These are phyloP conservation scores for Oxytropis ochrocephala DNA, from an alignment of 306 rosid species.

Conservation along the genomic window DNA sequence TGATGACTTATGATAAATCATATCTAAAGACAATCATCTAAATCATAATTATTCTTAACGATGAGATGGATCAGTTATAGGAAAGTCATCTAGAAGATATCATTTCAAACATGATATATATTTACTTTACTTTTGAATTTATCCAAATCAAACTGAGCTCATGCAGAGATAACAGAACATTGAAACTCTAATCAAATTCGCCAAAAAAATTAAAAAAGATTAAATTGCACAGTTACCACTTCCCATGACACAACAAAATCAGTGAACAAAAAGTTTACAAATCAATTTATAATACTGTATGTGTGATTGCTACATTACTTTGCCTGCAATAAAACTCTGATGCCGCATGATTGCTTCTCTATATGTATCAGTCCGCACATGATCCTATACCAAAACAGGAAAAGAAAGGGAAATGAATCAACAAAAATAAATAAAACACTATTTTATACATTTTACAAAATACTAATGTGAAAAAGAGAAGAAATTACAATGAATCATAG, in stretches of 20 bases:
- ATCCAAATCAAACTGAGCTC: background rate
- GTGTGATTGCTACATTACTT: slow-evolving; percentile 45
- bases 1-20: background rate
- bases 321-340: slow-evolving; percentile 75
- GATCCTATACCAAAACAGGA: slow-evolving; percentile 51
- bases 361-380: slow-evolving; percentile 80
- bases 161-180: background rate
- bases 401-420: background rate
- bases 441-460: background rate
- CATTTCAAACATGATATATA: background rate
- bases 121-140: background rate
- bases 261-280: background rate
- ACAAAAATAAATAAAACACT: background rate
- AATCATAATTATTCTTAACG: background rate
- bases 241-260: background rate
- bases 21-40: background rate
- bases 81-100: background rate
- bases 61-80: background rate
- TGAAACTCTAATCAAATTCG: background rate
- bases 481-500: background rate
- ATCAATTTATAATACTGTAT: background rate
- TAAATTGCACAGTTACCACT: background rate
- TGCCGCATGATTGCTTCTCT: slow-evolving; percentile 81
- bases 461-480: background rate
- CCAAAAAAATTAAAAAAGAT: background rate